A percentile compares a stretch with the other conserved stretches of the same genome.
phyloP scores from a whole-genome alignment of 805 yeast species.

The Wickerhamiella parazyma region DNA sequence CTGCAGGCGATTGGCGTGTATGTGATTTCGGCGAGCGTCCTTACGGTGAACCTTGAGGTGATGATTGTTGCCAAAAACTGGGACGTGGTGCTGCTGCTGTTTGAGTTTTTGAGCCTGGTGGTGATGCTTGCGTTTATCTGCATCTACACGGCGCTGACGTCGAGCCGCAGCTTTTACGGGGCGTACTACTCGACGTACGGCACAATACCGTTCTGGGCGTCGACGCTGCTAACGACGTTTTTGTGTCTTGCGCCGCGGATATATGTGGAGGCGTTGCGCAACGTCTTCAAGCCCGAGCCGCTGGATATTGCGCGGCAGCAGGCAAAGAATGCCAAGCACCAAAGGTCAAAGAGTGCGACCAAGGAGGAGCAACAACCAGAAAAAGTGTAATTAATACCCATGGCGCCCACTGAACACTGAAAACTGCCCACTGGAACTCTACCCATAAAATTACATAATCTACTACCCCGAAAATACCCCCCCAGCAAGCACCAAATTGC shows the following conservation, averaged over 20 bases:
- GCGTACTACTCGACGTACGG: slow-evolving; percentile 55
- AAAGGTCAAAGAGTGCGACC: neutral
- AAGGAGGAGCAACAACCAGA: neutral
- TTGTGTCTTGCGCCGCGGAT: slow-evolving; percentile 52
- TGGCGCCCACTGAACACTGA: too few relatives aligned
- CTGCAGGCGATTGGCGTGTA: slow-evolving; percentile 8
- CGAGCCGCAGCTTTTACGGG: slow-evolving; percentile 46
- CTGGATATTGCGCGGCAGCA: slow-evolving; percentile 55
- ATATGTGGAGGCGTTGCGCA: slow-evolving; percentile 34
- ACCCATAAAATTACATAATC: slow-evolving; percentile 3
- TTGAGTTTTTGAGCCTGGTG: slow-evolving; percentile 41
- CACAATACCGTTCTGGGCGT: slow-evolving; percentile 50
- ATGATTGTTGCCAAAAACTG: slow-evolving; percentile 57
- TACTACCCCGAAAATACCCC: slow-evolving; percentile 55
- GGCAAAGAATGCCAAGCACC: neutral
- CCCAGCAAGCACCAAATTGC: slow-evolving; percentile 83
- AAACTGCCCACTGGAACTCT: too few relatives aligned
- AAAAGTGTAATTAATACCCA: neutral
- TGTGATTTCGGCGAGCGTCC: slow-evolving; percentile 2
- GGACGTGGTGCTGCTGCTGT: slow-evolving; percentile 55
- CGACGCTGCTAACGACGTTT: slow-evolving; percentile 41
- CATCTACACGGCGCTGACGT: slow-evolving; percentile 45
- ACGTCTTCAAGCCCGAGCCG: slow-evolving; percentile 48
- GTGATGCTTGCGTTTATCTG: slow-evolving; percentile 66
- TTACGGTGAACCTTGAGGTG: slow-evolving; percentile 39